A percentile compares a stretch with the other conserved stretches of the same genome.
Evolutionary conservation across 495 filamentous ascomycete species (phyloP).

Genomic region (Penicillium taxi): DNA sequence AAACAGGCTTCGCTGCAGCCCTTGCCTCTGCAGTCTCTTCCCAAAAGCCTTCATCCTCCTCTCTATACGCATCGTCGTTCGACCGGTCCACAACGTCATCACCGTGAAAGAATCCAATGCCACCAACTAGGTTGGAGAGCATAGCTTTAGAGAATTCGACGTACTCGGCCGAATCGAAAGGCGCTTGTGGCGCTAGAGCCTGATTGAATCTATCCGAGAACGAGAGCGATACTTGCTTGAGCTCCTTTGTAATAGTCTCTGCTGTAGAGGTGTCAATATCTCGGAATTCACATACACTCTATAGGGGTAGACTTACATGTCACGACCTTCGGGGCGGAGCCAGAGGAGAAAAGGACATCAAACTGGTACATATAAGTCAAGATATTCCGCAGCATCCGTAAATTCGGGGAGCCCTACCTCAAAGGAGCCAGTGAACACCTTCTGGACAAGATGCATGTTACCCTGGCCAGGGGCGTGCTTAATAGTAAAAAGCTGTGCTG

Average conservation of each 20-base stretch:
- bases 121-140: constrained; percentile 90
- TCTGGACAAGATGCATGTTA: constrained; percentile 86
- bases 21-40: constrained; percentile 78
- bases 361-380: constrained; percentile 46
- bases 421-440: constrained; percentile 83
- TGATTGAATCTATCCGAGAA: constrained; percentile 70
- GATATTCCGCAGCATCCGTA: no score
- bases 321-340: constrained; percentile 52
- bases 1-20: constrained; percentile 48
- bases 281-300: not conserved
- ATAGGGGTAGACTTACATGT: constrained; percentile 38
- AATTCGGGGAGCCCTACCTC: constrained; percentile 40
- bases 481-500: constrained; percentile 79
- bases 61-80: constrained; percentile 82
- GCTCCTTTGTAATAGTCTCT: constrained; percentile 59
- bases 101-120: constrained; percentile 93
- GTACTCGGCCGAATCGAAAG: constrained; percentile 67
- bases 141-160: constrained; percentile 76
- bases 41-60: constrained; percentile 97
- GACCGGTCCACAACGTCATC: constrained; percentile 82
- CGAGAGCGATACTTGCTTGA: constrained; percentile 52
- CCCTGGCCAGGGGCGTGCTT: constrained; percentile 58
- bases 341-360: constrained; percentile 84
- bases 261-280: constrained; percentile 41
- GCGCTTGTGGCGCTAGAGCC: constrained; percentile 64